A percentile compares a stretch with the other conserved stretches of the same genome.
These are phyloP conservation scores for Tulasnella sp. DNA, from an alignment of 768 basidiomycete species.

Conservation along the genomic window DNA sequence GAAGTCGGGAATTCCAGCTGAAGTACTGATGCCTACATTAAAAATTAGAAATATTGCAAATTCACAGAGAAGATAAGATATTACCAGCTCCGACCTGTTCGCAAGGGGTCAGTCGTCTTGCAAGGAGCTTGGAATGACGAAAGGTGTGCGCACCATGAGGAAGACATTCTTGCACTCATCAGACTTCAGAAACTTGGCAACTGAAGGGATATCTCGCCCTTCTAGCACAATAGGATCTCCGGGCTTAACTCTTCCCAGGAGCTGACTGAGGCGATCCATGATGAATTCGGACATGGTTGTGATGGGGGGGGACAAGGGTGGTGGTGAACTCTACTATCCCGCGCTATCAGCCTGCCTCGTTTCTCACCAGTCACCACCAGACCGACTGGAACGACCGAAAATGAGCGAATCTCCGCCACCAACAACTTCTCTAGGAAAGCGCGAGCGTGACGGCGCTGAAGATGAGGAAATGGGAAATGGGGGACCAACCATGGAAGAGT, in stretches of 20 bases:
- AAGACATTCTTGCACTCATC: constrained; percentile 63
- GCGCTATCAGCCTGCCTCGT: not conserved
- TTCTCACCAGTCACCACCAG: constrained; percentile 4
- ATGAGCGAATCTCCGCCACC: constrained; percentile 26
- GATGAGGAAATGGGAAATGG: constrained; percentile 34
- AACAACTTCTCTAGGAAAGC: constrained; percentile 58
- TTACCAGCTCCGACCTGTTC: constrained; percentile 36
- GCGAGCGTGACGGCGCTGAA: constrained; percentile 45
- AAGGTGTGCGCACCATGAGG: constrained; percentile 57
- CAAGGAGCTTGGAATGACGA: not conserved
- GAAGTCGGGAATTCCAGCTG: constrained; percentile 87
- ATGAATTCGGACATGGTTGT: not conserved
- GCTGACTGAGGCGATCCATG: constrained; percentile 12
- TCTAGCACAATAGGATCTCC: constrained; percentile 22
- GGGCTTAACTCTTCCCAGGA: constrained; percentile 2
- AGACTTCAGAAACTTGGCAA: constrained; percentile 69
- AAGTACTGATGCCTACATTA: constrained; percentile 64
- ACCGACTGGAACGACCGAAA: not conserved
- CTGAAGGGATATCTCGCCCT: constrained; percentile 21
- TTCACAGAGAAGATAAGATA: not conserved
- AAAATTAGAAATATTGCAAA: not conserved
- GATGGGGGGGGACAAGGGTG: not conserved
- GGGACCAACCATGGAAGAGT: constrained; percentile 40
- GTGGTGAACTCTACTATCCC: constrained; percentile 10
- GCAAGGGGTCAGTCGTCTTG: not conserved